Base-by-base conservation (phyloP, 192 early-diverging fungal genomes). In the Coemansia sp. region DNA sequence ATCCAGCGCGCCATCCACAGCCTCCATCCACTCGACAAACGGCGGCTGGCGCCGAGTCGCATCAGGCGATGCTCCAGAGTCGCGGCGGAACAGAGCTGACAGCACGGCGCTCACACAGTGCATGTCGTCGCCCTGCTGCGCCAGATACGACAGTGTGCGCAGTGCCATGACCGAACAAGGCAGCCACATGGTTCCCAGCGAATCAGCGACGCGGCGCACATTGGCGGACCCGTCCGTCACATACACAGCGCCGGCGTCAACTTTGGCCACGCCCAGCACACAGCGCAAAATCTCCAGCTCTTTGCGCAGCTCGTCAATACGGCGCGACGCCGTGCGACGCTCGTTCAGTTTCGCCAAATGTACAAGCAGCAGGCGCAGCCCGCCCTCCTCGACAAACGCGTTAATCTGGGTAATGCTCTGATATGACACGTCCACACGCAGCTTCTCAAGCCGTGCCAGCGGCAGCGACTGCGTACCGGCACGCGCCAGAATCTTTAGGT, bases 1-100 rank as follows among this genome's bases (percentile, higher is more conserved):
- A 9, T 29, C 65, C 8, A 70, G 5, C n/a, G 67, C 70, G 14
- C 45, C 62, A 29, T 73, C 76, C n/a, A 79, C 29, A 14, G 67
- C 25, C 3, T 73, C 71, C 77, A 80, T 80, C 77, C 77, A 80
- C 65, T 71, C 72, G 69, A 37, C 62, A 66, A 80, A 80, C 1
- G 66, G 53, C 39, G 69, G 59, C 21, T 54, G 39, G 19, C 72
- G 72, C 48, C 60, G 62, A n/a, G 25, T 6, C 24, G 60, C 14
- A 11, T 35, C 56, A 41, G 62, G 56, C 22, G 50, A 25, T 15
- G 48, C 27, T 9, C 32, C 35, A 21, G 51, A 52, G 19, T 74
- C 72, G 12, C 65, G 37, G 55, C 72, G 77, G 62, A 80, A 74
- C 47, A 80, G 43, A 0, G 58, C 57, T 15, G 65, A 55, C 5